These are phyloP conservation scores for Cytospora paraplurivora DNA, from an alignment of 2,329 filamentous ascomycete genomes.

Conservation along the genomic window DNA sequence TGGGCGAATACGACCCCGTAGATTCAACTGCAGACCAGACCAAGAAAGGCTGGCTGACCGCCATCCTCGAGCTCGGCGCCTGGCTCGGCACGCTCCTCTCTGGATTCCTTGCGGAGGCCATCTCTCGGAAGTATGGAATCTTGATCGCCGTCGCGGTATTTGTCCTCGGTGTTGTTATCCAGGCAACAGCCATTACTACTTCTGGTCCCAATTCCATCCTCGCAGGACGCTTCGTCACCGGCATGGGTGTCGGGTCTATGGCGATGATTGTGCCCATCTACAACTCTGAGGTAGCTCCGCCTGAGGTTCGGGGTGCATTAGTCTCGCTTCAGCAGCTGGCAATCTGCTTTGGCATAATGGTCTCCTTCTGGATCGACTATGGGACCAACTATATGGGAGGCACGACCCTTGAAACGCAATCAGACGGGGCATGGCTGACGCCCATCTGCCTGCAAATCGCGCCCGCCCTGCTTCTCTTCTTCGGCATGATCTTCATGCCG, in stretches of 20 bases:
- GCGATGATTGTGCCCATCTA: slow-evolving; percentile 61
- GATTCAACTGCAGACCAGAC: slow-evolving; percentile 49
- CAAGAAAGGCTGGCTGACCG: slow-evolving; percentile 61
- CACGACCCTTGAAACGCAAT: slow-evolving; percentile 50
- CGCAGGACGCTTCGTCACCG: slow-evolving; percentile 39
- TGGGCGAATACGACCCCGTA: slow-evolving; percentile 55
- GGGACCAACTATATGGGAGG: slow-evolving; percentile 69
- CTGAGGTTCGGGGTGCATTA: slow-evolving; percentile 51
- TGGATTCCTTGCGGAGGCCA: slow-evolving; percentile 69
- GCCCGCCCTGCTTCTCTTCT: slow-evolving; percentile 65
- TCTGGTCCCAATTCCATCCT: slow-evolving; percentile 12
- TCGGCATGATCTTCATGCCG: slow-evolving; percentile 78
- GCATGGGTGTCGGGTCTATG: slow-evolving; percentile 69
- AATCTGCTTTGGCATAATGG: slow-evolving; percentile 65
- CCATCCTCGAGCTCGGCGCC: slow-evolving; percentile 75
- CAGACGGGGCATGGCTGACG: slow-evolving; percentile 71
- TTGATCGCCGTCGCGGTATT: slow-evolving; percentile 68
- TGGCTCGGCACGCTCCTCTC: slow-evolving; percentile 74
- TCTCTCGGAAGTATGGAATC: slow-evolving; percentile 70
- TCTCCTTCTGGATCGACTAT: slow-evolving; percentile 65
- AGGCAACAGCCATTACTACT: slow-evolving; percentile 58
- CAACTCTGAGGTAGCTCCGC: slow-evolving; percentile 52
- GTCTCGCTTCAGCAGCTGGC: slow-evolving; percentile 54
- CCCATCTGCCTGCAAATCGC: slow-evolving; percentile 72
- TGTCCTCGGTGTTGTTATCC: slow-evolving; percentile 69